Conservation (phyloP, 176 grass and related monocot species). For the Chloris gayana region DNA sequence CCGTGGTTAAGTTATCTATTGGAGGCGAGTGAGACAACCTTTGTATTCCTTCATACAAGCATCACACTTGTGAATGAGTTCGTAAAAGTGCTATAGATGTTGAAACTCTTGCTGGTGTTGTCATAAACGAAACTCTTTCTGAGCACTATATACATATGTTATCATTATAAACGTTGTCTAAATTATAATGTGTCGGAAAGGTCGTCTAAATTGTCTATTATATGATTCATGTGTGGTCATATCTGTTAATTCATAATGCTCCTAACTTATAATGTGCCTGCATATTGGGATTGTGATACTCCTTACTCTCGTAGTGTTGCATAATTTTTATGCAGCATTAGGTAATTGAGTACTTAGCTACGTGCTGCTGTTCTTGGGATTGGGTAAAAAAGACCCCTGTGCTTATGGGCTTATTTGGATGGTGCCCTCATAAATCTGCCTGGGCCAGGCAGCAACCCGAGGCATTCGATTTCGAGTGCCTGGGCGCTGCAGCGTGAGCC, state of each 20-base stretch:
- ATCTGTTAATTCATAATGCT: conserved; percentile 11
- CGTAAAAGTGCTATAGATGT: background rate
- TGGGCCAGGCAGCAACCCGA: too few relatives aligned
- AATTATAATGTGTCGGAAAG: too few relatives aligned
- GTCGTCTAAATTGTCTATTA: too few relatives aligned
- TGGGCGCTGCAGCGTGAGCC: too few relatives aligned
- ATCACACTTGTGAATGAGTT: background rate
- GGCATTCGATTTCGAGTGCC: too few relatives aligned
- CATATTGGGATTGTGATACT: background rate
- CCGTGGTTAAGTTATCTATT: background rate
- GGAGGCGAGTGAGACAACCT: background rate
- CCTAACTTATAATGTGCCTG: background rate
- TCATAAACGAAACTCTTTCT: background rate
- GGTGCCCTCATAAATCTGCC: too few relatives aligned
- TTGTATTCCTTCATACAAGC: background rate
- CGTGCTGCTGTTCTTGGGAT: conserved; percentile 21
- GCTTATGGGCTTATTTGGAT: too few relatives aligned
- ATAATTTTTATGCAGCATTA: conserved; percentile 22
- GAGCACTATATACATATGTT: background rate
- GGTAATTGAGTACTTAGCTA: conserved; percentile 22
- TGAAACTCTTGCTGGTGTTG: background rate
- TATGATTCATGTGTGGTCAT: background rate
- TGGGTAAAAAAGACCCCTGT: conserved; percentile 2
- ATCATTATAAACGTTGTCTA: background rate
- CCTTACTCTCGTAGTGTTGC: conserved; percentile 1